Evolutionary conservation across 345 rosid species (phyloP).

Genomic region (Acer yangbiense): DNA sequence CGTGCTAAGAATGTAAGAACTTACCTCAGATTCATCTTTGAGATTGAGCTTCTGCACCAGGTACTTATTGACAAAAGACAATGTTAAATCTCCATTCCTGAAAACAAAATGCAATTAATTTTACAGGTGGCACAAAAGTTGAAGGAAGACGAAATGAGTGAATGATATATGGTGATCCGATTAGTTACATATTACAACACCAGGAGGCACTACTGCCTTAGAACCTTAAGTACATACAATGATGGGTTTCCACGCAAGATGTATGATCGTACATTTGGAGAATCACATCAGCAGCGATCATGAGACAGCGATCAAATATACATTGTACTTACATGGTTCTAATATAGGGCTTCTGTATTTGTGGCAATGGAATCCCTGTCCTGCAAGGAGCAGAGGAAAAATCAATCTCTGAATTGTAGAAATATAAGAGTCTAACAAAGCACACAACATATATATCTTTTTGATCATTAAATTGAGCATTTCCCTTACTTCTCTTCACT

Average conservation of each 20-base stretch:
- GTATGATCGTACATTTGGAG: no score
- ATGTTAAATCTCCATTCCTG: constrained; percentile 20
- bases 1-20: neutral
- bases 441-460: neutral
- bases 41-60: constrained; percentile 22
- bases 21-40: constrained; percentile 26
- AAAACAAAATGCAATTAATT: neutral
- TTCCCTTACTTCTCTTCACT: constrained; percentile 21
- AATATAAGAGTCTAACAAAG: neutral
- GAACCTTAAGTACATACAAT: neutral
- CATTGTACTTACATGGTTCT: constrained; percentile 13
- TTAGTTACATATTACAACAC: neutral
- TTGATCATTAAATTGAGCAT: neutral
- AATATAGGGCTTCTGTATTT: constrained; percentile 19
- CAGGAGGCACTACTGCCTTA: neutral
- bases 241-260: no score
- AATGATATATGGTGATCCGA: neutral
- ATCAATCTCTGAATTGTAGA: neutral
- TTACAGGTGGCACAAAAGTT: neutral
- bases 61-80: constrained; percentile 22
- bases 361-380: constrained; percentile 21
- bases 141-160: neutral
- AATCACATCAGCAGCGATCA: neutral
- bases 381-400: constrained; percentile 11
- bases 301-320: neutral